phyloP scores from a whole-genome alignment of 1,284 basidiomycete species.

The Sporisorium reilianum region DNA sequence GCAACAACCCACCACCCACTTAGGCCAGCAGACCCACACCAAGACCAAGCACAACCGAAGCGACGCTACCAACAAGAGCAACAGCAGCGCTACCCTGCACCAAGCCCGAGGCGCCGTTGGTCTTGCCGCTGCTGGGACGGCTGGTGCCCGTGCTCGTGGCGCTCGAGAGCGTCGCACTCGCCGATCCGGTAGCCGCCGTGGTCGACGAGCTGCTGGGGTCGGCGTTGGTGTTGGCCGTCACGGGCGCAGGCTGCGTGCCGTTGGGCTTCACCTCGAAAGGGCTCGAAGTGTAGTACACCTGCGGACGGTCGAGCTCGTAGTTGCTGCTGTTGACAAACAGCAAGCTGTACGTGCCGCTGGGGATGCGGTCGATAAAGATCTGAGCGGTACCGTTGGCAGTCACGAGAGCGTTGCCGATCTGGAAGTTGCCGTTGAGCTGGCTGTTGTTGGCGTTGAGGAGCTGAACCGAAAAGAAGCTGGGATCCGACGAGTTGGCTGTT shows the following conservation, averaged over 20 bases:
- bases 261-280: conserved; percentile 52
- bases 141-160: conserved; percentile 17
- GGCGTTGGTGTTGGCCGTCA: conserved; percentile 52
- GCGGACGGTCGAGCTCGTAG: conserved; percentile 49
- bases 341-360: conserved; percentile 46
- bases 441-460: conserved; percentile 51
- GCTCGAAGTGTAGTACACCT: conserved; percentile 50
- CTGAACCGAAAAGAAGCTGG: conserved; percentile 49
- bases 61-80: conserved; percentile 25
- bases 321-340: conserved; percentile 59
- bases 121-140: background rate
- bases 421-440: conserved; percentile 57
- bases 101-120: conserved; percentile 20
- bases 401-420: conserved; percentile 51
- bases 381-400: conserved; percentile 51
- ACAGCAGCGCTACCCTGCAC: conserved; percentile 7
- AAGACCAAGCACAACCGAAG: conserved; percentile 28
- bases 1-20: background rate
- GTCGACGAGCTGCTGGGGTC: conserved; percentile 41
- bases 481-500: conserved; percentile 54
- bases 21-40: conserved; percentile 28
- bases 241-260: conserved; percentile 45
- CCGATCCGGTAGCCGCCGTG: conserved; percentile 34
- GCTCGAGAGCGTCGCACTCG: conserved; percentile 34
- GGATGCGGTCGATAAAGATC: conserved; percentile 54